Evolutionary conservation across 805 yeast genomes (phyloP).

Genomic region (Yamadazyma endophytica): DNA sequence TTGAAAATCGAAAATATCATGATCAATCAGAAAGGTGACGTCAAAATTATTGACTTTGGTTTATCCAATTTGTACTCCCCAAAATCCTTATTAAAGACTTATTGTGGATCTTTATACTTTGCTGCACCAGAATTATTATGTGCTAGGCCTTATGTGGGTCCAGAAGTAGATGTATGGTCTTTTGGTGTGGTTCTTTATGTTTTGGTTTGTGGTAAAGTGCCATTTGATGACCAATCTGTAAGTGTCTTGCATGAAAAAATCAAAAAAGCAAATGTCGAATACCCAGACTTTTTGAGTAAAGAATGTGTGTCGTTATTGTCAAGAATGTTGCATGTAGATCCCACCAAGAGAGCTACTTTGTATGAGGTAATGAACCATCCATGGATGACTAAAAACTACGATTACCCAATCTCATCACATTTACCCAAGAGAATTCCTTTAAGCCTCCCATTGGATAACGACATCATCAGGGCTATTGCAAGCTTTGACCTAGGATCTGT

Average conservation of each 20-base stretch:
- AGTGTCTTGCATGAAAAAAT: conserved; percentile 90
- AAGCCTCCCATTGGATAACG: conserved; percentile 59
- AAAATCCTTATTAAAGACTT: conserved; percentile 74
- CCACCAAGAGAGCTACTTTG: conserved; percentile 71
- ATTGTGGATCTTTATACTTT: conserved; percentile 95
- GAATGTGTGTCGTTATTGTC: conserved; percentile 79
- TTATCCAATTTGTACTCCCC: conserved; percentile 80
- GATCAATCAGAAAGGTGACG: conserved; percentile 90
- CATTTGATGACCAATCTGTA: conserved; percentile 94
- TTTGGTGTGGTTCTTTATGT: conserved; percentile 96
- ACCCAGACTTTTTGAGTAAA: conserved; percentile 74
- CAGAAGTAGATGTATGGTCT: conserved; percentile 98
- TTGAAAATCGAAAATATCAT: conserved; percentile 93
- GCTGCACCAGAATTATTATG: conserved; percentile 96
- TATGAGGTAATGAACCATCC: conserved; percentile 82
- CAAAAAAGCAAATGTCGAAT: conserved; percentile 87
- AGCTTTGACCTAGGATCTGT: conserved; percentile 75
- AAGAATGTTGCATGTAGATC: conserved; percentile 90
- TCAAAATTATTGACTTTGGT: conserved; percentile 95
- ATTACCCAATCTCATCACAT: conserved; percentile 62
- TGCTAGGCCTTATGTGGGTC: conserved; percentile 91
- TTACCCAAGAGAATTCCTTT: conserved; percentile 79
- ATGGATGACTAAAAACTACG: conserved; percentile 92
- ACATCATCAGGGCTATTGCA: conserved; percentile 70
- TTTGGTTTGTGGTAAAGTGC: conserved; percentile 95